phyloP scores from a whole-genome alignment of 768 basidiomycete genomes.

The Termitomyces heimii region DNA sequence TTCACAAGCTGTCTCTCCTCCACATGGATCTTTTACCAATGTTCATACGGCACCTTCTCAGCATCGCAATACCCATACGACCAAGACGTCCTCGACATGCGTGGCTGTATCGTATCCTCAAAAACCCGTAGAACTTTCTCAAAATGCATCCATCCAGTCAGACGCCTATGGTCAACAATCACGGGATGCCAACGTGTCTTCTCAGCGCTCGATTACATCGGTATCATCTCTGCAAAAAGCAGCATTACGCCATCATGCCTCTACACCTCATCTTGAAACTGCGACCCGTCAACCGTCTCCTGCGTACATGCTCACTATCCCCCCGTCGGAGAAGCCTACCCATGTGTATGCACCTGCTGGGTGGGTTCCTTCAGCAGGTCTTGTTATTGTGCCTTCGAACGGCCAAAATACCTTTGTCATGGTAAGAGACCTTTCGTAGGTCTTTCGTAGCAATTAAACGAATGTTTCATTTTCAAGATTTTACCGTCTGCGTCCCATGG shows the following conservation, averaged over 20 bases:
- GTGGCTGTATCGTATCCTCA: background rate
- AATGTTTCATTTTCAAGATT: background rate
- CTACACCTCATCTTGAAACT: background rate
- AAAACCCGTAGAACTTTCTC: background rate
- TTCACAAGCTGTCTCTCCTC: background rate
- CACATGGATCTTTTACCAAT: background rate
- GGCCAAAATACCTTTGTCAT: constrained; percentile 1
- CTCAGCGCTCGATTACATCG: background rate
- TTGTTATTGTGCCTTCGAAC: constrained; percentile 7
- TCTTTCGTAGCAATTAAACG: background rate
- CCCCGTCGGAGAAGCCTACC: background rate
- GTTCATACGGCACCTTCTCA: background rate
- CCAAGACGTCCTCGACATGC: background rate
- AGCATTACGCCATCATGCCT: background rate
- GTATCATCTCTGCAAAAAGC: background rate
- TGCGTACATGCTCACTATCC: background rate
- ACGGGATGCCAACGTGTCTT: background rate
- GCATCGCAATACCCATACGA: background rate
- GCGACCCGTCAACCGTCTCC: background rate
- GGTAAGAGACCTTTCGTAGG: background rate
- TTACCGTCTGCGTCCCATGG: background rate
- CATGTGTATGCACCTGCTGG: constrained; percentile 7
- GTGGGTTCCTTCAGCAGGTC: constrained; percentile 3
- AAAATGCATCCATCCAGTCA: background rate
- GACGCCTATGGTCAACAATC: background rate